These are phyloP conservation scores for Babesia caballi DNA, from an alignment of 169 alveolate species.

Conservation along the genomic window DNA sequence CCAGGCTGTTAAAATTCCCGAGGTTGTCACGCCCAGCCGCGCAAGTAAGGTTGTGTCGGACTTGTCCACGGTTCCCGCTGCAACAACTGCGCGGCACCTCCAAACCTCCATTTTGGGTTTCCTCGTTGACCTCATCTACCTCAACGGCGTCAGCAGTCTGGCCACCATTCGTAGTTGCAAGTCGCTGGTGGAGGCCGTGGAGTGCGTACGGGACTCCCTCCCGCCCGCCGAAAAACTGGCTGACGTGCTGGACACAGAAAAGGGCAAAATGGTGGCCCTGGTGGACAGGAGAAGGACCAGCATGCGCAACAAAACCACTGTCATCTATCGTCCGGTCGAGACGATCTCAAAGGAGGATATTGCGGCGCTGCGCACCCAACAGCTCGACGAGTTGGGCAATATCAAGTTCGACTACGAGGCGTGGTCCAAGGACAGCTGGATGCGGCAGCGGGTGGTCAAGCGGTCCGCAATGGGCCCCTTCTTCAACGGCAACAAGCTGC, in stretches of 20 bases:
- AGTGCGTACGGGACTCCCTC: background rate
- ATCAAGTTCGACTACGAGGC: background rate
- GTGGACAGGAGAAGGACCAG: constrained; percentile 19
- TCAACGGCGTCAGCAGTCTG: constrained; percentile 35
- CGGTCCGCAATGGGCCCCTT: constrained; percentile 31
- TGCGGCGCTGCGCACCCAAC: background rate
- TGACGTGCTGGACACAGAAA: constrained; percentile 17
- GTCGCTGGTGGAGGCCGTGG: constrained; percentile 24
- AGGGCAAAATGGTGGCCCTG: constrained; percentile 17
- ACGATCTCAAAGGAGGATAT: background rate
- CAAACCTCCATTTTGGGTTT: constrained; percentile 53
- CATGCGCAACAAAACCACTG: constrained; percentile 12
- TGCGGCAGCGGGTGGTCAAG: constrained; percentile 6
- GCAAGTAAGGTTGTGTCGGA: no score
- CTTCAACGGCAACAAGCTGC: constrained; percentile 49
- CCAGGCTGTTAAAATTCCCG: no score
- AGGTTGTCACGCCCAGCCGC: no score
- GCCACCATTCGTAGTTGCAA: constrained; percentile 9
- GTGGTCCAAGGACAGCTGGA: constrained; percentile 45
- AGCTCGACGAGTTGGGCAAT: constrained; percentile 10
- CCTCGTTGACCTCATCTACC: constrained; percentile 36
- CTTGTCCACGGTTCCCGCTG: no score
- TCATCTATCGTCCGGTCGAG: background rate
- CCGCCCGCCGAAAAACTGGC: background rate
- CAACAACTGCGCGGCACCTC: constrained; percentile 11